Evolutionary conservation across 208 protist species (phyloP).

Genomic region (Blastocrithidia nonstop): DNA sequence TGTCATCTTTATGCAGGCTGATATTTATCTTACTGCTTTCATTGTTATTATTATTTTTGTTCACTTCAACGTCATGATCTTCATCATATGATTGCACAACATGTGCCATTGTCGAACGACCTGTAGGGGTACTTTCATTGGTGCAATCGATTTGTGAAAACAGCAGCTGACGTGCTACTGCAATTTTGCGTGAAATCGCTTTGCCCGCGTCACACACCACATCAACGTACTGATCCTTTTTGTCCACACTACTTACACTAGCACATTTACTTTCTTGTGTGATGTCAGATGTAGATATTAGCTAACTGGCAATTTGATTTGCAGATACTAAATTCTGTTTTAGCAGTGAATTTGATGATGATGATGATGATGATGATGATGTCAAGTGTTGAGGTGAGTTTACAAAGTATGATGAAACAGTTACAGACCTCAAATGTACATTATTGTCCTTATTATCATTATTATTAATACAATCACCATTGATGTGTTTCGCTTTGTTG

Average conservation of each 20-base stretch:
- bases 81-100: too few species aligned
- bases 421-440: neutral
- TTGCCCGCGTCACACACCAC: slow-evolving; percentile 2
- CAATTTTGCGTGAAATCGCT: neutral
- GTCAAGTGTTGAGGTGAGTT: slow-evolving; percentile 1
- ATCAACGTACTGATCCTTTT: neutral
- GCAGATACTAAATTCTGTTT: neutral
- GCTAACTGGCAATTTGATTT: too few species aligned
- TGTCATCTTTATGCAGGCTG: too few species aligned
- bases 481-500: neutral
- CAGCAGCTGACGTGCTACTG: neutral
- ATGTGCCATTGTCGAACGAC: neutral
- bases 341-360: neutral
- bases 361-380: slow-evolving; percentile 1
- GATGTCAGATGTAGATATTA: too few species aligned
- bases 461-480: neutral
- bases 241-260: slow-evolving; percentile 5
- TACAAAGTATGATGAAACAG: neutral
- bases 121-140: too few species aligned
- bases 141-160: neutral
- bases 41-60: too few species aligned
- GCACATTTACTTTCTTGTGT: neutral
- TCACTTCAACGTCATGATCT: too few species aligned
- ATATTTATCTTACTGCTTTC: too few species aligned
- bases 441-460: neutral